Base-by-base conservation (phyloP, 306 rosid species). In the Myrica gale region DNA sequence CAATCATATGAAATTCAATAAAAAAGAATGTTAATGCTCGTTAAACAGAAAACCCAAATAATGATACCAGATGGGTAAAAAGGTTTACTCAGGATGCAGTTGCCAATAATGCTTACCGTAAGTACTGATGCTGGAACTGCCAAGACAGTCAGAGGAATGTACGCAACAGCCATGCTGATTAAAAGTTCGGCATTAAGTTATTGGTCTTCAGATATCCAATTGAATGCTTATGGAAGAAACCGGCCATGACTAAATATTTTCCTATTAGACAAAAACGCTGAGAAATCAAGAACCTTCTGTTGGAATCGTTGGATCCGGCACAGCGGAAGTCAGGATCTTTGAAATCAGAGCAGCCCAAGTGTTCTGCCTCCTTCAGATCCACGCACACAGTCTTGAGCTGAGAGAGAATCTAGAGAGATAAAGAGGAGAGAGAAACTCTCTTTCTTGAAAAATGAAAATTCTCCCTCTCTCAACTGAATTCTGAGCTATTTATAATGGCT, bases 111-210 rank as follows among this genome's bases (percentile, higher is more conserved):
- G 41, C 80, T 73, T 90, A 94, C 98, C 5, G 96, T 91, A 42
- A 94, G 90, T 56, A 94, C 91, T 62, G 97, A 86, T 60, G 98
- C 96, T 26, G 98, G 98, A 76, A 94, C 96, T 45, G 97, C 92
- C 85, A 93, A 84, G 78, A 93, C 71, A 5, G 98, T 93, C 85
- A 93, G 76, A 54, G 98, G 98, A 85, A 93, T 82, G 82, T 93
- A 93, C 6, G 96, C 96, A 78, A 83, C 69, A 19, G 88, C 88
- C 90, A 96, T 94, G 96, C 68, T 76, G 21, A 71, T 65, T 54
- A 80, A 74, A 52, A 0, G 63, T 73, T 39, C 20, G 69, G 76
- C 68, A 19, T 9, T 44, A 74, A 16, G 23, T 60, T 26, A 15
- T 41, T 48, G 76, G 65, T 7, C 54, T 13, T 46, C 44, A 10